Evolutionary conservation across 164 flowering plant species (phyloP).

Genomic region (Kingdonia uniflora): DNA sequence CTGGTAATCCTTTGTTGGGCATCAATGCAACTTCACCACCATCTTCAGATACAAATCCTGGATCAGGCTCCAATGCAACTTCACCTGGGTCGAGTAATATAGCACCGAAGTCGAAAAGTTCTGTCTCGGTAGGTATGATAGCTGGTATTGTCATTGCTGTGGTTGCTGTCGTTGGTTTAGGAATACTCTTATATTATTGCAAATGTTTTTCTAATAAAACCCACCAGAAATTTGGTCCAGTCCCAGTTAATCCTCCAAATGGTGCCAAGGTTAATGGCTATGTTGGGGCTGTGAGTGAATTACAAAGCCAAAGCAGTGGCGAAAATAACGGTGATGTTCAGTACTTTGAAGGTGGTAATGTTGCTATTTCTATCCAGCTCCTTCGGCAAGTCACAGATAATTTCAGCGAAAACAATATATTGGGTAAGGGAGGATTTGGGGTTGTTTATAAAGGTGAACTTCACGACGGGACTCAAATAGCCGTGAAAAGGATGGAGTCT

Average conservation of each 20-base stretch:
- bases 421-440: constrained; percentile 54
- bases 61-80: not conserved
- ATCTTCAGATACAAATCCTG: constrained; percentile 7
- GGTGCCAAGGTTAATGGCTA: constrained; percentile 16
- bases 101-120: not conserved
- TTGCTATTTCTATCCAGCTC: constrained; percentile 30
- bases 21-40: not conserved
- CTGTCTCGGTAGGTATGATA: constrained; percentile 5
- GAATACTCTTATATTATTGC: constrained; percentile 4
- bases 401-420: constrained; percentile 28
- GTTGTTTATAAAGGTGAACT: constrained; percentile 42
- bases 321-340: constrained; percentile 16
- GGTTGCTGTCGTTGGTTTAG: constrained; percentile 9
- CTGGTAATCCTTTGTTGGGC: constrained; percentile 36
- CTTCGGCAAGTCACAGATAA: constrained; percentile 39
- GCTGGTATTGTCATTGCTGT: constrained; percentile 18
- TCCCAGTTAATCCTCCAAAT: constrained; percentile 6
- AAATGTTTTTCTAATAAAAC: constrained; percentile 11
- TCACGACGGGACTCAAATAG: constrained; percentile 39
- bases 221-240: constrained; percentile 3
- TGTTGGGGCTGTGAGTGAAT: constrained; percentile 17
- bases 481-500: constrained; percentile 51
- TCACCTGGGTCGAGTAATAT: not conserved
- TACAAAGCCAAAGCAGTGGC: constrained; percentile 19
- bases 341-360: constrained; percentile 27